phyloP scores from a whole-genome alignment of 2,329 filamentous ascomycete genomes.

The Drechslerella dactyloides region DNA sequence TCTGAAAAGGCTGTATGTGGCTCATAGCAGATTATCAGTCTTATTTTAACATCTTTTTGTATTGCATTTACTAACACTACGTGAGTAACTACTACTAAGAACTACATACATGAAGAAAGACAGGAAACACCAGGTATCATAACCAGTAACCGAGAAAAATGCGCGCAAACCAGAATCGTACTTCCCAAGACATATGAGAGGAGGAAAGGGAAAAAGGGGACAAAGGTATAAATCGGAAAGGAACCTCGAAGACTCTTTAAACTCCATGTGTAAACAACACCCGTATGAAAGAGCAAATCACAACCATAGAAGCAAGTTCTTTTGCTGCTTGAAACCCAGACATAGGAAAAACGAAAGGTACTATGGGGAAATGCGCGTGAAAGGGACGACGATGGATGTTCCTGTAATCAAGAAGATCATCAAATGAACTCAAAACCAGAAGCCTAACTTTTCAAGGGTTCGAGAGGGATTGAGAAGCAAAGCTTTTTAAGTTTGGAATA shows the following conservation, averaged over 20 bases:
- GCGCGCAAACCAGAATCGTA: not conserved
- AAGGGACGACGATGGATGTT: conserved; percentile 8
- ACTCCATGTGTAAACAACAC: conserved; percentile 17
- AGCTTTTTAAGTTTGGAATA: conserved; percentile 16
- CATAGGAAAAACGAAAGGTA: too few species aligned
- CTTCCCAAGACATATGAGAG: not conserved
- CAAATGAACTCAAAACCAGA: conserved; percentile 5
- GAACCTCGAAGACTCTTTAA: conserved; percentile 15
- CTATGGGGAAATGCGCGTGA: conserved; percentile 10
- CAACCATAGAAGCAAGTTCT: conserved; percentile 7
- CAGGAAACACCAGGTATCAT: conserved; percentile 2
- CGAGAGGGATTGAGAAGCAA: conserved; percentile 25
- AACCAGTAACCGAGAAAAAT: conserved; percentile 3
- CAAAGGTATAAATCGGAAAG: not conserved
- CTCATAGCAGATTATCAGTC: not conserved
- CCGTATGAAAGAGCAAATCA: conserved; percentile 9
- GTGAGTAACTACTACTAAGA: not conserved
- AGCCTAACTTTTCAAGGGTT: conserved; percentile 35
- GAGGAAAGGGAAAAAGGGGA: not conserved
- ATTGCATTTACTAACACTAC: too few species aligned
- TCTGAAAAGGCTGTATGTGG: too few species aligned
- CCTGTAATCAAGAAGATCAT: not conserved
- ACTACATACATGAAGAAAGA: not conserved
- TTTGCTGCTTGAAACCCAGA: conserved; percentile 18
- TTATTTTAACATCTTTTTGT: too few species aligned